phyloP scores from a whole-genome alignment of 23 red algal species.

The Pyropia yezoensis region DNA sequence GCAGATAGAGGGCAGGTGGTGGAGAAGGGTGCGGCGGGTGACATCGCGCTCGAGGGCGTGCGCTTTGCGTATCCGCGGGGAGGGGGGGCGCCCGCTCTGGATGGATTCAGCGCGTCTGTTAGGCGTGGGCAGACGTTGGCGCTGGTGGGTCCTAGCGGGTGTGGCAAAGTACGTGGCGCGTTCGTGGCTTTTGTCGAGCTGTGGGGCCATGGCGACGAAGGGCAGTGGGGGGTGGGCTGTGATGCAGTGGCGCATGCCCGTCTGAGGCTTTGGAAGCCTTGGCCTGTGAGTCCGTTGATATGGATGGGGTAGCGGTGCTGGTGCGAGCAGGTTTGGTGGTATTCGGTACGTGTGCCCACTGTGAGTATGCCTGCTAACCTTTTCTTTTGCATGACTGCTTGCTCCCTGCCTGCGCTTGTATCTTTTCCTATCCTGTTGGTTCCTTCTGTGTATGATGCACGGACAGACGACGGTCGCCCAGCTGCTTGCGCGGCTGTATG shows the following conservation, averaged over 20 bases:
- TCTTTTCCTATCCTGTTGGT: background rate
- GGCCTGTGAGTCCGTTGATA: no score
- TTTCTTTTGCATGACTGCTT: background rate
- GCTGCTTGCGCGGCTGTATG: conserved; percentile 95
- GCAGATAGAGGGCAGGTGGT: conserved; percentile 14
- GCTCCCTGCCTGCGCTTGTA: background rate
- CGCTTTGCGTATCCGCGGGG: conserved; percentile 72
- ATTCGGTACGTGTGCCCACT: no score
- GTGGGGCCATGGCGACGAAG: no score
- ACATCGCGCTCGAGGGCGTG: conserved; percentile 53
- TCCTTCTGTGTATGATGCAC: background rate
- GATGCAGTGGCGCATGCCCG: no score
- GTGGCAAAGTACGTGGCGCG: conserved; percentile 44
- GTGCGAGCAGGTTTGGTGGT: no score
- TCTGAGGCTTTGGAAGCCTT: no score
- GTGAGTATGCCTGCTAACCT: no score
- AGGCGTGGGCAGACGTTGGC: conserved; percentile 63
- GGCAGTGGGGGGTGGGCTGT: no score
- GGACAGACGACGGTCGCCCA: conserved; percentile 40
- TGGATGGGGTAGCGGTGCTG: no score
- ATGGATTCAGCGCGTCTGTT: conserved; percentile 48
- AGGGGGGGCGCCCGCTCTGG: conserved; percentile 38
- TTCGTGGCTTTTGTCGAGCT: no score
- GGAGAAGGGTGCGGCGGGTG: conserved; percentile 17
- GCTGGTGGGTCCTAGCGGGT: conserved; percentile 82